Evolutionary conservation across 2,329 filamentous ascomycete genomes (phyloP).

Genomic region (Macrophomina pseudophaseolina): DNA sequence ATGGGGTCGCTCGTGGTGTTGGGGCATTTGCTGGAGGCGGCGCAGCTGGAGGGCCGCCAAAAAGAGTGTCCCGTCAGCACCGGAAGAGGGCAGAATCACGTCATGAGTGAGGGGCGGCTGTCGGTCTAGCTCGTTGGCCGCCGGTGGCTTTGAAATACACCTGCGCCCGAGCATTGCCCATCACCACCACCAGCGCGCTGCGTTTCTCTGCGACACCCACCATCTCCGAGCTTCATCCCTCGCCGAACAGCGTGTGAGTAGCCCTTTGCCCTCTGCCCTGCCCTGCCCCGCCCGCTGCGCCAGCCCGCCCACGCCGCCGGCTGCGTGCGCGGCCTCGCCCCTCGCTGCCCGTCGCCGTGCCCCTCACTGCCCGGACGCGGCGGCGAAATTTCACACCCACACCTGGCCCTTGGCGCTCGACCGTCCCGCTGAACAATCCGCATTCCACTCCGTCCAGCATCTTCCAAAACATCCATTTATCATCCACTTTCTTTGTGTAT

Average conservation of each 20-base stretch:
- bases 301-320: neutral
- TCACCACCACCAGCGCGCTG: neutral
- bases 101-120: conserved; percentile 17
- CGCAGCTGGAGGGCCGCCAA: neutral
- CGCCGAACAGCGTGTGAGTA: conserved; percentile 6
- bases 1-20: neutral
- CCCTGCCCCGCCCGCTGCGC: neutral
- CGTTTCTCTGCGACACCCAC: neutral
- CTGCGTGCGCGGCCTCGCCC: neutral
- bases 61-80: neutral
- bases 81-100: conserved; percentile 20
- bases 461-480: conserved; percentile 22
- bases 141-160: conserved; percentile 24
- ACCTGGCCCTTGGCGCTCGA: conserved; percentile 4
- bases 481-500: conserved; percentile 33
- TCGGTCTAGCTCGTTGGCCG: conserved; percentile 15
- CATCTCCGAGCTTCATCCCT: conserved; percentile 19
- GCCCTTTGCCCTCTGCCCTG: neutral
- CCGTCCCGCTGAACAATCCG: conserved; percentile 24
- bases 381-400: conserved; percentile 26
- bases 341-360: neutral
- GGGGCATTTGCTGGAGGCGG: neutral
- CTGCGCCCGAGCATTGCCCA: conserved; percentile 7
- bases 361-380: conserved; percentile 26
- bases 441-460: conserved; percentile 43